phyloP scores from a whole-genome alignment of 352 stramenopile genomes.

The Globisporangium recalcitrans region DNA sequence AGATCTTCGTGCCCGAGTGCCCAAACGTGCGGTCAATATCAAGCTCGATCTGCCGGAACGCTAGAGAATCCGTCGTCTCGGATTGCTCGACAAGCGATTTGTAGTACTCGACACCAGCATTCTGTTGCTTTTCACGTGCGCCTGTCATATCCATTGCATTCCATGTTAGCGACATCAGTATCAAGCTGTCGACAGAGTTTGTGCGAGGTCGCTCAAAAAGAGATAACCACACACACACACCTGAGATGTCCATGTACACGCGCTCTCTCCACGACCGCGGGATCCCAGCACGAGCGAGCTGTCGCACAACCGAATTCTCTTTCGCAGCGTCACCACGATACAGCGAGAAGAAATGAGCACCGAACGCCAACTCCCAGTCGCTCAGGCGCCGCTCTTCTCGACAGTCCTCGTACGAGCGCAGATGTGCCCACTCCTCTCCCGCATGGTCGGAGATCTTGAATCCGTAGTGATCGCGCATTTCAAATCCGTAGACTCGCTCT shows the following conservation, averaged over 20 bases:
- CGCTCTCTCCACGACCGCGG: conserved; percentile 55
- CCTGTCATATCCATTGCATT: conserved; percentile 12
- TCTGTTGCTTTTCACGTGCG: conserved; percentile 48
- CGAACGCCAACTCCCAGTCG: conserved; percentile 56
- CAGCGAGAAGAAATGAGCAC: conserved; percentile 31
- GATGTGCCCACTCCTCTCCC: conserved; percentile 45
- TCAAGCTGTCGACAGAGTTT: too few species aligned
- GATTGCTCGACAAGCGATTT: conserved; percentile 36
- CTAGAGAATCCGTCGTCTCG: conserved; percentile 36
- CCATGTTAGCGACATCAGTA: neutral
- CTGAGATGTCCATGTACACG: conserved; percentile 72
- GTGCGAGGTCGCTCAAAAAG: too few species aligned
- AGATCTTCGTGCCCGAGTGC: conserved; percentile 60
- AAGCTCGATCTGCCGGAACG: conserved; percentile 82
- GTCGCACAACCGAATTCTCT: conserved; percentile 26
- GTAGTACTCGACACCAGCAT: conserved; percentile 49
- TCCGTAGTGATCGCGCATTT: conserved; percentile 55
- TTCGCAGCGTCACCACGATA: conserved; percentile 5
- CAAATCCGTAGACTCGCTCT: conserved; percentile 26
- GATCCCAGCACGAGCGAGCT: conserved; percentile 45
- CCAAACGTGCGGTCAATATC: conserved; percentile 86
- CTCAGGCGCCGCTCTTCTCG: conserved; percentile 60
- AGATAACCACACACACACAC: conserved; percentile 10
- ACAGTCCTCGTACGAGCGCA: conserved; percentile 71
- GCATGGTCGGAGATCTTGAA: conserved; percentile 48